These are phyloP conservation scores for Ophiostoma himal-ulmi DNA, from an alignment of 2,329 filamentous ascomycete genomes.

Conservation along the genomic window DNA sequence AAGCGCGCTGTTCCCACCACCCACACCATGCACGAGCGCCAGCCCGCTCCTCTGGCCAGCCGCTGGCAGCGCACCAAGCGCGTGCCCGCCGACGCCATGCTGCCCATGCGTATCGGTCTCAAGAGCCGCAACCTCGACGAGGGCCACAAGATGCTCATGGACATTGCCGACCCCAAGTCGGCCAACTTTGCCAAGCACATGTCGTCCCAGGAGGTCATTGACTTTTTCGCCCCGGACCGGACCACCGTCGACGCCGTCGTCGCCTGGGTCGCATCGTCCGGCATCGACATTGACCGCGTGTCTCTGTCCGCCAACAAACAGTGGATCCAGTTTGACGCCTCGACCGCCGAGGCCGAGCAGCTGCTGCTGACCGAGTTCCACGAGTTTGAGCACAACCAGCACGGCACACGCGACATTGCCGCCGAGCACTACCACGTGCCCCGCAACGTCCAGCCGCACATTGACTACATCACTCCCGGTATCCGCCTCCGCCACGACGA, in stretches of 20 bases:
- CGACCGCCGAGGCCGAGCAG: constrained; percentile 28
- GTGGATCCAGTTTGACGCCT: constrained; percentile 31
- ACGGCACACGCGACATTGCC: constrained; percentile 27
- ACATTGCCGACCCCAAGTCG: constrained; percentile 31
- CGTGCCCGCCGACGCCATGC: constrained; percentile 26
- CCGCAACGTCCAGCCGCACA: constrained; percentile 40
- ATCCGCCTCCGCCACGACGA: constrained; percentile 40
- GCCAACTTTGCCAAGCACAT: constrained; percentile 37
- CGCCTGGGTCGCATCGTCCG: constrained; percentile 33
- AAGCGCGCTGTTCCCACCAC: constrained; percentile 24
- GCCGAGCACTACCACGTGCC: constrained; percentile 40
- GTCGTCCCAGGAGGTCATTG: constrained; percentile 34
- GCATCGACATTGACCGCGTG: constrained; percentile 29
- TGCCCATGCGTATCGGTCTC: constrained; percentile 28
- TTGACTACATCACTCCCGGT: constrained; percentile 54
- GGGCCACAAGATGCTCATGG: constrained; percentile 32
- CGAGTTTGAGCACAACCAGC: constrained; percentile 27
- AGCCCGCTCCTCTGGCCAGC: constrained; percentile 27
- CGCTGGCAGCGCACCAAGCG: constrained; percentile 31
- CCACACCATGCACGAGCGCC: constrained; percentile 33
- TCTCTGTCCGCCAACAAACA: constrained; percentile 27
- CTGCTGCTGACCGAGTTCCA: constrained; percentile 30
- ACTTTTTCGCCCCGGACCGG: constrained; percentile 36
- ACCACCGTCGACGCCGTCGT: constrained; percentile 33
- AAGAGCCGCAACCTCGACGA: constrained; percentile 30